A percentile compares a stretch with the other conserved stretches of the same genome.
These are phyloP conservation scores for Debaryomyces coudertii DNA, from an alignment of 1,139 yeast species.

Conservation along the genomic window DNA sequence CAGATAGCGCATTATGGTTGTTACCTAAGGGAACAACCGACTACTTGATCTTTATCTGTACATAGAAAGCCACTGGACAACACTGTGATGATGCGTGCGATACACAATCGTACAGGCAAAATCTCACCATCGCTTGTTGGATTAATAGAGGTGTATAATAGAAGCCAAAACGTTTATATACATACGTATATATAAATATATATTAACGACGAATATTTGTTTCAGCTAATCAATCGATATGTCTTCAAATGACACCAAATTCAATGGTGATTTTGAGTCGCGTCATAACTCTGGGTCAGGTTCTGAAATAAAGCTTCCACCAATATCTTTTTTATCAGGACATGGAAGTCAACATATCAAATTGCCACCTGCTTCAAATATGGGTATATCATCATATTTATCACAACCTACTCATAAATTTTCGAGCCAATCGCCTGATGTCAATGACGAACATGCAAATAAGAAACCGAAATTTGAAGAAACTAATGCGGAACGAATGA, in stretches of 20 bases:
- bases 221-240: slow-evolving; percentile 1
- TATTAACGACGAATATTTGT: not conserved
- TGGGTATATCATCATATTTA: slow-evolving; percentile 21
- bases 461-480: slow-evolving; percentile 10
- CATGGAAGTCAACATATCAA: slow-evolving; percentile 19
- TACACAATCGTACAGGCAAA: not conserved
- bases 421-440: not conserved
- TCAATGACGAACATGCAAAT: slow-evolving; percentile 7
- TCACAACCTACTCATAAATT: not conserved
- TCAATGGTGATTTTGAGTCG: not conserved
- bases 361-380: slow-evolving; percentile 24
- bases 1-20: slow-evolving; percentile 76
- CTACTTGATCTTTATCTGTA: not conserved
- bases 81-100: not conserved
- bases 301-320: slow-evolving; percentile 27
- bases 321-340: slow-evolving; percentile 31
- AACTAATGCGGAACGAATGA: slow-evolving; percentile 11
- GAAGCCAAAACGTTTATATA: not conserved
- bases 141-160: not conserved
- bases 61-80: not conserved
- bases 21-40: slow-evolving; percentile 9
- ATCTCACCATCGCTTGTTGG: not conserved
- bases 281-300: slow-evolving; percentile 4
- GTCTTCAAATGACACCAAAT: slow-evolving; percentile 11
- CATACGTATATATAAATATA: not conserved